Evolutionary conservation across 2,329 filamentous ascomycete genomes (phyloP).

Genomic region (Apiospora pterosperma): DNA sequence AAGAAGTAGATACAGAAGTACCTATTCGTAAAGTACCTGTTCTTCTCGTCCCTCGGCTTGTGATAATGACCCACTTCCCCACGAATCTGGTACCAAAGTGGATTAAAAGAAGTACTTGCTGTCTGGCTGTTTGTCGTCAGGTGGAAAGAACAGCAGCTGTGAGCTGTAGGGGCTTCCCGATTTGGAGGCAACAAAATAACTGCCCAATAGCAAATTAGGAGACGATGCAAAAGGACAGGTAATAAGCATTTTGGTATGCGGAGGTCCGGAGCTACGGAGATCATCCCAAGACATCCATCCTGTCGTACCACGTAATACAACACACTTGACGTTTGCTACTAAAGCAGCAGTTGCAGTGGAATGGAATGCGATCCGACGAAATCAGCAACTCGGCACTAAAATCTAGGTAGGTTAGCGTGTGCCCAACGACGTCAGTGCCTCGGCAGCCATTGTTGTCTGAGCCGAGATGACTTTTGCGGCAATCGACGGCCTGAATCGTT

Average conservation of each 20-base stretch:
- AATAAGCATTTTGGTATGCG: no score
- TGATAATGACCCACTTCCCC: constrained; percentile 7
- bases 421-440: constrained; percentile 2
- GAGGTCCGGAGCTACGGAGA: constrained; percentile 1
- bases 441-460: neutral
- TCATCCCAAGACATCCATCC: neutral
- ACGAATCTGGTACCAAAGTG: neutral
- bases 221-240: neutral
- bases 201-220: neutral
- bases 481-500: neutral
- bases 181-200: neutral
- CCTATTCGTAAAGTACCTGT: no score
- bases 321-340: neutral
- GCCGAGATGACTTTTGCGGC: neutral
- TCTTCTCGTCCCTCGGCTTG: constrained; percentile 6
- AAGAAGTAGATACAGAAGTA: no score
- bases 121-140: neutral
- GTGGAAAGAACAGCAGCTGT: neutral
- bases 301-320: no score
- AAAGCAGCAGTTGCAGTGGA: no score
- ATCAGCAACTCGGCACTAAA: neutral
- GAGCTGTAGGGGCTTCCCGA: no score
- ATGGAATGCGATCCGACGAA: neutral
- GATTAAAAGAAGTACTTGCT: no score
- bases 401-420: neutral